Evolutionary conservation across 2,329 filamentous ascomycete species (phyloP).

Genomic region (Trichoderma atrobrunneum): DNA sequence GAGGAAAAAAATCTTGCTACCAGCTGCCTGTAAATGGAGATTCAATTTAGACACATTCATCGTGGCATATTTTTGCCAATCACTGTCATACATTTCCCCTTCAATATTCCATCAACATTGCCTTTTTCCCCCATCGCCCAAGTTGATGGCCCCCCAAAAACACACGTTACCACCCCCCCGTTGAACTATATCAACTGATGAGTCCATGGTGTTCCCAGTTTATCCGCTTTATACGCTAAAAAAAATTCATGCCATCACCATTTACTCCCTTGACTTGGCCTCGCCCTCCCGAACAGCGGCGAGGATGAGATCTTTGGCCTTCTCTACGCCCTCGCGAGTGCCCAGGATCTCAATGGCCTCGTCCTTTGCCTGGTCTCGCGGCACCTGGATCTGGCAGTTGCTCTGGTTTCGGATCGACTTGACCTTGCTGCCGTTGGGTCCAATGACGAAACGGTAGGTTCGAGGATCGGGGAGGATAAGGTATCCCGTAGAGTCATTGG

Average conservation of each 20-base stretch:
- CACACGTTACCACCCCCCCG: not conserved
- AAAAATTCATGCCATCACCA: not conserved
- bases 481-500: constrained; percentile 75
- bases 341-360: constrained; percentile 93
- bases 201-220: not conserved
- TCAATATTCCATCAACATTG: not conserved
- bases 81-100: not conserved
- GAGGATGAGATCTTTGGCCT: constrained; percentile 85
- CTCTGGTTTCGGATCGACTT: constrained; percentile 91
- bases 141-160: not conserved
- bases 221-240: not conserved
- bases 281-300: constrained; percentile 69
- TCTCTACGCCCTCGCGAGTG: constrained; percentile 73
- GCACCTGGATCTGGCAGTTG: constrained; percentile 90
- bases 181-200: not conserved
- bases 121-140: not conserved
- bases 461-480: constrained; percentile 85
- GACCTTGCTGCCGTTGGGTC: constrained; percentile 84
- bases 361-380: constrained; percentile 67
- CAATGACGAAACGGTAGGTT: constrained; percentile 88
- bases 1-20: not conserved
- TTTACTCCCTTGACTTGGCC: constrained; percentile 34
- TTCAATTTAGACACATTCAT: not conserved
- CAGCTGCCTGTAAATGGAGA: not conserved
- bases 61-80: not conserved